Evolutionary conservation across 1,284 basidiomycete genomes (phyloP).

Genomic region (Cyathus pygmaeus): DNA sequence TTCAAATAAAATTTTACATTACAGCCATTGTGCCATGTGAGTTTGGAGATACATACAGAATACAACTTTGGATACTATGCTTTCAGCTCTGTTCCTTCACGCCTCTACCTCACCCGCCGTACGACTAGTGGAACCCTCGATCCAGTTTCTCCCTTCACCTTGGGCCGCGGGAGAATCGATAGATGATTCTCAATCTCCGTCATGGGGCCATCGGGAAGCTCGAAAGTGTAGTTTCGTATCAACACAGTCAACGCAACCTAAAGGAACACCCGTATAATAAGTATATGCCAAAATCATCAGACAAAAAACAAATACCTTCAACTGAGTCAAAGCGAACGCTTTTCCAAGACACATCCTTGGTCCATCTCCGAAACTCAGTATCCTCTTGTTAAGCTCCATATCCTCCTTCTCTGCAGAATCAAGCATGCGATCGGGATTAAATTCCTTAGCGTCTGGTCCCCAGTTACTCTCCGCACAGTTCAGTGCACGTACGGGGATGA

Average conservation of each 20-base stretch:
- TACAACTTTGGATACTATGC: too few relatives aligned
- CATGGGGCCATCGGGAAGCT: constrained; percentile 45
- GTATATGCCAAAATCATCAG: not conserved
- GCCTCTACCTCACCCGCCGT: constrained; percentile 6
- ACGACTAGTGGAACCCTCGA: constrained; percentile 48
- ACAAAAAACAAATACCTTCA: constrained; percentile 45
- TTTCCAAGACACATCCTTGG: constrained; percentile 54
- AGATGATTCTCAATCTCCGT: constrained; percentile 46
- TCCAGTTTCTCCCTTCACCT: constrained; percentile 49
- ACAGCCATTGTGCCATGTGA: too few relatives aligned
- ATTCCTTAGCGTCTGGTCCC: constrained; percentile 49
- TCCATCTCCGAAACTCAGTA: constrained; percentile 45
- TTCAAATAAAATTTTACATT: too few relatives aligned
- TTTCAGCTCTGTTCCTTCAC: too few relatives aligned
- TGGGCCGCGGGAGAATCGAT: constrained; percentile 52
- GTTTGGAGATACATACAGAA: too few relatives aligned
- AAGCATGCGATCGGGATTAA: constrained; percentile 54
- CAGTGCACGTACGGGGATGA: constrained; percentile 44
- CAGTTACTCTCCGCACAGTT: constrained; percentile 50
- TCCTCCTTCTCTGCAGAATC: constrained; percentile 19
- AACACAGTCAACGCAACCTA: constrained; percentile 50
- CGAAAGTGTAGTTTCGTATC: constrained; percentile 50
- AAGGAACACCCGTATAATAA: too few relatives aligned
- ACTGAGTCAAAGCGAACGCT: constrained; percentile 49
- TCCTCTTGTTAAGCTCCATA: constrained; percentile 5